phyloP scores from a whole-genome alignment of 2,329 filamentous ascomycete genomes.

The Capronia coronata region DNA sequence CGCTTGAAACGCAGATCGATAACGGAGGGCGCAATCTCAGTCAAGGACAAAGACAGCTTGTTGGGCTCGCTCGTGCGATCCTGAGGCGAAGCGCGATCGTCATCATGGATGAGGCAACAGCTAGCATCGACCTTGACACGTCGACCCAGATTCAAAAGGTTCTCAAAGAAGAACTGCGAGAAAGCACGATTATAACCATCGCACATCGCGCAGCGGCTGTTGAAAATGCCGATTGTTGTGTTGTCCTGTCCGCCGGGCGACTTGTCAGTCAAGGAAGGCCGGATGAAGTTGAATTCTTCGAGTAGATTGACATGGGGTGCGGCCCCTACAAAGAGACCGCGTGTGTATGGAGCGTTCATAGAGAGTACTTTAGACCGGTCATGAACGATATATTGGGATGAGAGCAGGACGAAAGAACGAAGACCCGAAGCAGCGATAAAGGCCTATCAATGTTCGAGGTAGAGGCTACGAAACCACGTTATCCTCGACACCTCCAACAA shows the following conservation, averaged over 20 bases:
- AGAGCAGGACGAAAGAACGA: too few species aligned
- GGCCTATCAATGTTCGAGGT: too few species aligned
- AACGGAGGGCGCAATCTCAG: slow-evolving; percentile 56
- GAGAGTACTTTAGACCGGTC: neutral
- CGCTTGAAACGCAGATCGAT: slow-evolving; percentile 51
- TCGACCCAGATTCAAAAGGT: slow-evolving; percentile 50
- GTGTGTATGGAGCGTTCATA: neutral
- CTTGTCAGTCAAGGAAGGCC: slow-evolving; percentile 15
- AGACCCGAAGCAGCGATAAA: too few species aligned
- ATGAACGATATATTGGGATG: neutral
- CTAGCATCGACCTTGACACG: slow-evolving; percentile 58
- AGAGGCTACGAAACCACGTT: too few species aligned
- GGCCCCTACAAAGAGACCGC: neutral
- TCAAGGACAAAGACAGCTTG: slow-evolving; percentile 60
- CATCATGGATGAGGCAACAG: slow-evolving; percentile 61
- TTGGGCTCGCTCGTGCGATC: slow-evolving; percentile 58
- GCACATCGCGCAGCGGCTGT: slow-evolving; percentile 60
- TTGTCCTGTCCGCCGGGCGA: slow-evolving; percentile 15
- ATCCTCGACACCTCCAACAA: too few species aligned
- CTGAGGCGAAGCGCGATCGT: slow-evolving; percentile 55
- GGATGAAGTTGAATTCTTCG: slow-evolving; percentile 4
- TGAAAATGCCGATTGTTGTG: slow-evolving; percentile 22
- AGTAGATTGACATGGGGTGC: neutral
- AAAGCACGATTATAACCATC: slow-evolving; percentile 58
- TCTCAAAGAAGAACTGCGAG: slow-evolving; percentile 49